Evolutionary conservation across 73 alveolate species (phyloP).

Genomic region (Paraurostyla sp.): DNA sequence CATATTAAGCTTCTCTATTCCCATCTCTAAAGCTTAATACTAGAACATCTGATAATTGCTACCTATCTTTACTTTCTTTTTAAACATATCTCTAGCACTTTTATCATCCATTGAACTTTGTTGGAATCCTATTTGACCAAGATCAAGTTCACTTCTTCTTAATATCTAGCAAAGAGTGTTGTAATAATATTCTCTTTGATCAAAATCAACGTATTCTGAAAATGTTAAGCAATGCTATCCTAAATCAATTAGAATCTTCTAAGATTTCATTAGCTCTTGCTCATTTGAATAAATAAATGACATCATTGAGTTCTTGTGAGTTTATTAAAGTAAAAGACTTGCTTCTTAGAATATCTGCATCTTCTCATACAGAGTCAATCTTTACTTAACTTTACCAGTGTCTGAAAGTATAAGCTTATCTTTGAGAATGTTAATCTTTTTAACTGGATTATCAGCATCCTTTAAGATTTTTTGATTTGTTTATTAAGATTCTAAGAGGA

Average conservation of each 20-base stretch:
- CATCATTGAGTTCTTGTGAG: slow-evolving; percentile 80
- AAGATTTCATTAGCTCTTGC: slow-evolving; percentile 69
- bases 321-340: neutral
- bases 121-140: slow-evolving; percentile 73
- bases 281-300: slow-evolving; percentile 77
- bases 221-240: slow-evolving; percentile 74
- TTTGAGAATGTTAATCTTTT: slow-evolving; percentile 20
- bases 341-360: neutral
- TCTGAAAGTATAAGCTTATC: slow-evolving; percentile 44
- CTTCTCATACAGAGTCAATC: slow-evolving; percentile 34
- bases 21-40: slow-evolving; percentile 64
- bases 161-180: slow-evolving; percentile 62
- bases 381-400: slow-evolving; percentile 68
- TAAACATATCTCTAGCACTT: slow-evolving; percentile 59
- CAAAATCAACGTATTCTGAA: slow-evolving; percentile 79
- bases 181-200: slow-evolving; percentile 74
- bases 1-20: slow-evolving; percentile 78
- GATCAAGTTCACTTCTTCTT: slow-evolving; percentile 81
- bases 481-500: slow-evolving; percentile 56
- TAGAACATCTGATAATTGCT: slow-evolving; percentile 69
- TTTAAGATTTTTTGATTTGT: slow-evolving; percentile 23
- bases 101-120: slow-evolving; percentile 21
- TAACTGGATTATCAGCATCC: slow-evolving; percentile 34
- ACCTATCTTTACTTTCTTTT: slow-evolving; percentile 72
- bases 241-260: slow-evolving; percentile 69